phyloP scores from a whole-genome alignment of 1,284 basidiomycete species.

The Apiotrichum veenhuisii region DNA sequence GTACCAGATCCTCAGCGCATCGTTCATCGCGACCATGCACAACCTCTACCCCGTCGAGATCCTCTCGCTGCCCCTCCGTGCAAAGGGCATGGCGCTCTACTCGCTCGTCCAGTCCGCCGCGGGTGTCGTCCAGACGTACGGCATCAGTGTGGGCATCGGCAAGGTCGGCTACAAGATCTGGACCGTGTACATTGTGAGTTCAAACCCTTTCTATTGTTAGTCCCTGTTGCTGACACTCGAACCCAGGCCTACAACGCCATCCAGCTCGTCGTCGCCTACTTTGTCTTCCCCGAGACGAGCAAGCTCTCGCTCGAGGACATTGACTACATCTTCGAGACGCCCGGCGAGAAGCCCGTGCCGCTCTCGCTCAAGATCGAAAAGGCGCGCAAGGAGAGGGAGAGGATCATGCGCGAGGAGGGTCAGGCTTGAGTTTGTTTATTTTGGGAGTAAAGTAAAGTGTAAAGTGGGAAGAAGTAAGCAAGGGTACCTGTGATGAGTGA shows the following conservation, averaged over 20 bases:
- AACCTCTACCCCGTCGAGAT: slow-evolving; percentile 57
- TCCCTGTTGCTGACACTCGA: too few species aligned
- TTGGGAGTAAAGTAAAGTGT: too few species aligned
- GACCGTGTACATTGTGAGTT: slow-evolving; percentile 51
- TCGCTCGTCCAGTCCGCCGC: slow-evolving; percentile 7
- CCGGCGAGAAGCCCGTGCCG: slow-evolving; percentile 51
- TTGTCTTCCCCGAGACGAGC: slow-evolving; percentile 54
- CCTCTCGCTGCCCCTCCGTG: slow-evolving; percentile 53
- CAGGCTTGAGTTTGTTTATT: too few species aligned
- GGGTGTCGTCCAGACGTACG: slow-evolving; percentile 26
- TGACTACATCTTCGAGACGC: slow-evolving; percentile 52
- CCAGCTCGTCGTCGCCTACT: slow-evolving; percentile 57
- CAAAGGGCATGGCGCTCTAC: slow-evolving; percentile 51
- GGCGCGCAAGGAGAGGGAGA: slow-evolving; percentile 7
- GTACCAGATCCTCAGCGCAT: background rate
- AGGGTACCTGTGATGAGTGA: too few species aligned
- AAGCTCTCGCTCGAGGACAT: slow-evolving; percentile 57
- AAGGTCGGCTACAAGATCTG: slow-evolving; percentile 47
- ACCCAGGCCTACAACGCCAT: slow-evolving; percentile 54
- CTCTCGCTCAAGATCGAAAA: slow-evolving; percentile 45
- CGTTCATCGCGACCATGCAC: slow-evolving; percentile 16
- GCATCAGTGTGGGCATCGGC: slow-evolving; percentile 25
- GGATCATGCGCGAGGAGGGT: background rate
- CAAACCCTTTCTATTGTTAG: background rate
- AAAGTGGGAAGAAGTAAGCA: too few species aligned